Base-by-base conservation (phyloP, 495 filamentous ascomycete species). In the Hypoxylon rickii region DNA sequence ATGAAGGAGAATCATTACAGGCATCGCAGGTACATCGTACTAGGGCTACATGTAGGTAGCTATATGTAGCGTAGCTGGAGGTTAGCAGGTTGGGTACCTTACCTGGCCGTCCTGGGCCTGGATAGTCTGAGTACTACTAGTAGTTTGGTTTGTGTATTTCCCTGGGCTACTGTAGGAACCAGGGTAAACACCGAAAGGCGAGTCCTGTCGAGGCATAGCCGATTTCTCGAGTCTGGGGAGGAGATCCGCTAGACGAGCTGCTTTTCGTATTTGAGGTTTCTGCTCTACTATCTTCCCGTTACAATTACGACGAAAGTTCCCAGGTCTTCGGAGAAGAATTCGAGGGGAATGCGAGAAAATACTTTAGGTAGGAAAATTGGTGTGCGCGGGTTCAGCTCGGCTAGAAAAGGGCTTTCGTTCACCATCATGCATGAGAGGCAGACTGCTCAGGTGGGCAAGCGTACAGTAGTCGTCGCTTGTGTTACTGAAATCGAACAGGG, bases 111-210 rank as follows among this genome's bases (percentile, higher is more conserved):
- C n/a, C n/a, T n/a, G n/a, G n/a, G n/a, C n/a, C n/a, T n/a, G n/a
- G n/a, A n/a, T n/a, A n/a, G n/a, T n/a, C n/a, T n/a, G n/a, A n/a
- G n/a, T n/a, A n/a, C n/a, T n/a, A n/a, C n/a, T n/a, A n/a, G n/a
- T n/a, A n/a, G n/a, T n/a, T n/a, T n/a, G n/a, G n/a, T n/a, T n/a
- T n/a, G n/a, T 29, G 24, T 29, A 29, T 10, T 29, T 29, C 24
- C 10, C 24, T 29, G 24, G 24, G 44, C 59, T 63, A 54, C 51
- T 63, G 53, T 58, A 64, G 61, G 61, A 51, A 64, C 61, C 41
- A 55, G 61, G 61, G 43, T 64, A 4, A 59, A n/a, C 32, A 44
- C 44, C 45, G 61, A 60, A 53, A 33, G 43, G 44, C 55, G 55
- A 64, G 55, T 58, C 41, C 55, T 48, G 55, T 55, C 55, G 44